phyloP scores from a whole-genome alignment of 768 basidiomycete species.

The Scleroderma bovista region DNA sequence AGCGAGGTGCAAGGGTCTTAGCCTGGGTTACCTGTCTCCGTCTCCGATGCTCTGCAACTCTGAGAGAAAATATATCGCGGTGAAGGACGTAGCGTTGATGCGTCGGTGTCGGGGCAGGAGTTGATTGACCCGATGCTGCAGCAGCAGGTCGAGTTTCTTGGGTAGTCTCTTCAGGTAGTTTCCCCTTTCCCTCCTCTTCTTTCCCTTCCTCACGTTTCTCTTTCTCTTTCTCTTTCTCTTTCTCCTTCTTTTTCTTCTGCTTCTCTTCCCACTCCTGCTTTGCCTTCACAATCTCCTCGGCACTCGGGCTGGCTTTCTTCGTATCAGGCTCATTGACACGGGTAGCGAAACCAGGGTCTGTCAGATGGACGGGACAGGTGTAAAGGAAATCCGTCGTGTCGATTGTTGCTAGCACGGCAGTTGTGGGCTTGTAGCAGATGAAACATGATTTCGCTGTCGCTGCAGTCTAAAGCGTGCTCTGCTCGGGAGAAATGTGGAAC shows the following conservation, averaged over 20 bases:
- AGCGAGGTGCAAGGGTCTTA: constrained; percentile 63
- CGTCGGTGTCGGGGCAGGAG: constrained; percentile 34
- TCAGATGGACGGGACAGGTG: constrained; percentile 74
- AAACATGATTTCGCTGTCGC: constrained; percentile 76
- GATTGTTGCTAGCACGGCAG: constrained; percentile 78
- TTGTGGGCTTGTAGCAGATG: constrained; percentile 75
- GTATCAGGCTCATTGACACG: constrained; percentile 37
- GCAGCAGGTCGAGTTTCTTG: constrained; percentile 17
- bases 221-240: constrained; percentile 44
- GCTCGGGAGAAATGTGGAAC: background rate
- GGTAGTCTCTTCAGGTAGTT: background rate
- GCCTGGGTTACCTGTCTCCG: constrained; percentile 60
- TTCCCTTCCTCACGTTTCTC: constrained; percentile 35
- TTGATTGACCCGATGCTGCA: constrained; percentile 26
- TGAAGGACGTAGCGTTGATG: constrained; percentile 82
- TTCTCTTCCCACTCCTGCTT: constrained; percentile 78
- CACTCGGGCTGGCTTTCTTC: constrained; percentile 31
- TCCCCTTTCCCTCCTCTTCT: constrained; percentile 6
- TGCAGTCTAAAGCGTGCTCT: constrained; percentile 47
- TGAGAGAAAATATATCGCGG: constrained; percentile 76
- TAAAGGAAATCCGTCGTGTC: constrained; percentile 85
- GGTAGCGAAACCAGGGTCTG: constrained; percentile 71
- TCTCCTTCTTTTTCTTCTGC: constrained; percentile 55
- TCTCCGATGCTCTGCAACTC: constrained; percentile 69
- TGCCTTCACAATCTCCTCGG: constrained; percentile 73